Conservation (phyloP, 1,284 basidiomycete genomes). For the Polyporus tsugae region DNA sequence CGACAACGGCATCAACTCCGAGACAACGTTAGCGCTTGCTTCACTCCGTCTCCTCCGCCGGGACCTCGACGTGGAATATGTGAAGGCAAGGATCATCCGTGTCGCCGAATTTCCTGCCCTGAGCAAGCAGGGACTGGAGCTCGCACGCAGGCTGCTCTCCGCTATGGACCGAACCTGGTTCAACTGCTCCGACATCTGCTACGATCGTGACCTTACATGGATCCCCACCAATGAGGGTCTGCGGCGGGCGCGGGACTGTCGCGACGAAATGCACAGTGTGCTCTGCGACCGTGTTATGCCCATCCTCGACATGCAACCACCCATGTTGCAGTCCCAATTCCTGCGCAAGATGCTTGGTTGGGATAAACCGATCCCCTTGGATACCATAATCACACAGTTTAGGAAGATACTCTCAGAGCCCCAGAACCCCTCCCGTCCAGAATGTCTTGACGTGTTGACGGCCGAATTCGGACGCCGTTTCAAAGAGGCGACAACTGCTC, state of each 20-base stretch:
- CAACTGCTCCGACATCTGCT: slow-evolving; percentile 11
- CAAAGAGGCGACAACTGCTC: not conserved
- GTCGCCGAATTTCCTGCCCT: not conserved
- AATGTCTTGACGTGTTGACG: slow-evolving; percentile 19
- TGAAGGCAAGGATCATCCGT: slow-evolving; percentile 14
- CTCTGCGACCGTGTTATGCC: slow-evolving; percentile 29
- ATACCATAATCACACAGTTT: slow-evolving; percentile 24
- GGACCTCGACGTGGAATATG: slow-evolving; percentile 15
- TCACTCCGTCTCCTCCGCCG: slow-evolving; percentile 17
- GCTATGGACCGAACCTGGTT: slow-evolving; percentile 13
- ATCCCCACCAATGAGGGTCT: slow-evolving; percentile 23
- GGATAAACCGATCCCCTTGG: slow-evolving; percentile 22
- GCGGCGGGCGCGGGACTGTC: slow-evolving; percentile 11
- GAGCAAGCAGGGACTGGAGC: not conserved
- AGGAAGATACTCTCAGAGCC: slow-evolving; percentile 15
- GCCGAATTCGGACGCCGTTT: slow-evolving; percentile 27
- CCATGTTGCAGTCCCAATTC: not conserved
- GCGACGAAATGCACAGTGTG: slow-evolving; percentile 16
- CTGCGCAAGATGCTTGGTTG: slow-evolving; percentile 26
- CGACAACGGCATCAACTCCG: not conserved
- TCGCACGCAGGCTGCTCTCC: slow-evolving; percentile 12
- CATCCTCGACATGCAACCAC: slow-evolving; percentile 13
- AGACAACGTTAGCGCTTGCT: not conserved
- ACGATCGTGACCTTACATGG: slow-evolving; percentile 19
- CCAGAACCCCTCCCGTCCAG: not conserved